Evolutionary conservation across 2,329 filamentous ascomycete genomes (phyloP).

Genomic region (Apiospora hydei): DNA sequence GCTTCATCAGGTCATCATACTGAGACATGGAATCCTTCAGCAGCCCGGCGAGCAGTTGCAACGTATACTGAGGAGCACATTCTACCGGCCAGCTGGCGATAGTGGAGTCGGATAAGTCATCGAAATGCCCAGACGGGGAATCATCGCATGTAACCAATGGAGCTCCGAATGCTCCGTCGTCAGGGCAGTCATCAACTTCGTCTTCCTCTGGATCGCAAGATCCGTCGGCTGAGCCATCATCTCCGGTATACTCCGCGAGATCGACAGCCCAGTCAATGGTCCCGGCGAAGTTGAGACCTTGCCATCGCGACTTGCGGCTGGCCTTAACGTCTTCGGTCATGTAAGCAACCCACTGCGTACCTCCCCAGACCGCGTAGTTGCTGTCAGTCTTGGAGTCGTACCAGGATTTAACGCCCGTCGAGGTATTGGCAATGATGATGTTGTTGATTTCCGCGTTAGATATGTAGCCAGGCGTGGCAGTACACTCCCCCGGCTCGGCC

Average conservation of each 20-base stretch:
- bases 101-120: too few relatives aligned
- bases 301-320: not conserved
- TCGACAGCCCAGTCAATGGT: too few relatives aligned
- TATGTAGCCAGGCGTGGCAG: constrained; percentile 46
- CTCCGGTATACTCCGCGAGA: too few relatives aligned
- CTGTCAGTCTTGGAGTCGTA: constrained; percentile 9
- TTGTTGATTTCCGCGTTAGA: constrained; percentile 46
- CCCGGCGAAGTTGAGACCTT: constrained; percentile 6
- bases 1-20: constrained; percentile 32
- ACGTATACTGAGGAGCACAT: constrained; percentile 17
- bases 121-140: too few relatives aligned
- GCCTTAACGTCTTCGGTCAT: constrained; percentile 30
- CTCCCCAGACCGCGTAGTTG: constrained; percentile 34
- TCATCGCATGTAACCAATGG: too few relatives aligned
- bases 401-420: too few relatives aligned
- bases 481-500: constrained; percentile 43
- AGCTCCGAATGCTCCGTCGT: too few relatives aligned
- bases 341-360: constrained; percentile 29
- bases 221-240: too few relatives aligned
- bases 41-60: constrained; percentile 27
- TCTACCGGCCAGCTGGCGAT: too few relatives aligned
- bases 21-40: constrained; percentile 26
- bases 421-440: too few relatives aligned
- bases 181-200: too few relatives aligned
- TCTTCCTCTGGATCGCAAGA: not conserved